phyloP scores from a whole-genome alignment of 345 rosid species.

The Laguncularia racemosa region DNA sequence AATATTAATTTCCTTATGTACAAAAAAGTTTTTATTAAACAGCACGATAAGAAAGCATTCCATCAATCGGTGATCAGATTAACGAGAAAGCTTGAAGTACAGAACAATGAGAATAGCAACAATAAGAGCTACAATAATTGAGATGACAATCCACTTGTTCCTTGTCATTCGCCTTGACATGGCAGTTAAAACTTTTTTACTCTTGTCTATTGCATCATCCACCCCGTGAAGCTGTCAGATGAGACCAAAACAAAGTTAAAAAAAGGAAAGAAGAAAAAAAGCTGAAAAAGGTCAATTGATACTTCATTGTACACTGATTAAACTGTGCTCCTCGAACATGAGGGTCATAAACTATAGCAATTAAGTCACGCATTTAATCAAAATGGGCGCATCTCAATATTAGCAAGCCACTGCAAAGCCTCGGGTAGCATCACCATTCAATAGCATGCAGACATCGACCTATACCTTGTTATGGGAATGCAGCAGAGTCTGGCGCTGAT shows the following conservation, averaged over 20 bases:
- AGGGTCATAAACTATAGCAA: no score
- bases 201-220: slow-evolving; percentile 83
- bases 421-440: background rate
- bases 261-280: background rate
- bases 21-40: slow-evolving; percentile 12
- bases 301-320: background rate
- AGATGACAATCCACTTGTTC: slow-evolving; percentile 68
- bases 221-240: slow-evolving; percentile 66
- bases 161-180: slow-evolving; percentile 73
- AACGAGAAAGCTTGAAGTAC: slow-evolving; percentile 42
- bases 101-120: slow-evolving; percentile 55
- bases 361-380: no score
- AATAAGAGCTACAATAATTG: slow-evolving; percentile 55
- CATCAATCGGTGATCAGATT: slow-evolving; percentile 1
- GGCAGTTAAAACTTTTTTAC: slow-evolving; percentile 59
- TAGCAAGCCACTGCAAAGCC: no score
- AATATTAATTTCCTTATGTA: background rate
- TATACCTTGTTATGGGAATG: slow-evolving; percentile 71
- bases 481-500: slow-evolving; percentile 81
- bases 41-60: background rate
- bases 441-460: background rate
- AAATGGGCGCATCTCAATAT: no score
- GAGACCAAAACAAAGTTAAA: slow-evolving; percentile 1
- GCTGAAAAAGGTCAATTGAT: background rate
- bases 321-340: no score